These are phyloP conservation scores for Tetracentron sinense DNA, from an alignment of 164 flowering plant genomes.

Conservation along the genomic window DNA sequence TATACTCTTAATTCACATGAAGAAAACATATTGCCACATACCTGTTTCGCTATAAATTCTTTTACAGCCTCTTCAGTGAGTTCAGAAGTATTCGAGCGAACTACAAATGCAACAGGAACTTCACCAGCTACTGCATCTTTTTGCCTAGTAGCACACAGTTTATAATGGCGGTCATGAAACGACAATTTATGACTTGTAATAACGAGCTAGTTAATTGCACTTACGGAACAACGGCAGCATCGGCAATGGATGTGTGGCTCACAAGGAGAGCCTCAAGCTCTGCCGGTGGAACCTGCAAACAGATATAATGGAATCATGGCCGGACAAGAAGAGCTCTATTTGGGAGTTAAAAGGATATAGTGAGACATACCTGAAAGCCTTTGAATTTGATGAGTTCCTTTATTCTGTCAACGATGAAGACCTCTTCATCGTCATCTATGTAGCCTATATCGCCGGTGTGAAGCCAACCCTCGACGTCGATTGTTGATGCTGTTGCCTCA, in stretches of 20 bases:
- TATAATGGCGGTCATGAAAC: too few relatives aligned
- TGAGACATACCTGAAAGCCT: slow-evolving; percentile 62
- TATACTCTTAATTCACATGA: neutral
- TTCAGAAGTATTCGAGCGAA: slow-evolving; percentile 45
- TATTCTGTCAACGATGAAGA: slow-evolving; percentile 75
- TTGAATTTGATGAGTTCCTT: slow-evolving; percentile 85
- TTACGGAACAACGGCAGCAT: slow-evolving; percentile 91
- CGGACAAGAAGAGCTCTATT: too few relatives aligned
- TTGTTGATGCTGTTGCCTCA: slow-evolving; percentile 55
- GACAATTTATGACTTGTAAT: too few relatives aligned
- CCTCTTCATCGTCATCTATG: slow-evolving; percentile 73
- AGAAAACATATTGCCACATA: slow-evolving; percentile 3
- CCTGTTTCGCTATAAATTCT: slow-evolving; percentile 73
- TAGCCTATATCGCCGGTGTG: slow-evolving; percentile 88
- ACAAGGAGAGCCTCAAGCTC: slow-evolving; percentile 78
- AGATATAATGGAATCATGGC: neutral
- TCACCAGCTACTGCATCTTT: slow-evolving; percentile 73
- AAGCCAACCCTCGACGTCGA: slow-evolving; percentile 79
- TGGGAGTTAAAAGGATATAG: neutral
- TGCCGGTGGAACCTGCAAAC: slow-evolving; percentile 73
- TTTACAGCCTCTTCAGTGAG: slow-evolving; percentile 64
- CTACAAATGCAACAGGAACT: slow-evolving; percentile 87
- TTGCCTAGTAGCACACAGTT: slow-evolving; percentile 35
- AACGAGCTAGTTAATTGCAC: slow-evolving; percentile 14
- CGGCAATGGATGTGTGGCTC: slow-evolving; percentile 61